These are phyloP conservation scores for Jacaranda copaia DNA, from an alignment of 257 asterid genomes.

Conservation along the genomic window DNA sequence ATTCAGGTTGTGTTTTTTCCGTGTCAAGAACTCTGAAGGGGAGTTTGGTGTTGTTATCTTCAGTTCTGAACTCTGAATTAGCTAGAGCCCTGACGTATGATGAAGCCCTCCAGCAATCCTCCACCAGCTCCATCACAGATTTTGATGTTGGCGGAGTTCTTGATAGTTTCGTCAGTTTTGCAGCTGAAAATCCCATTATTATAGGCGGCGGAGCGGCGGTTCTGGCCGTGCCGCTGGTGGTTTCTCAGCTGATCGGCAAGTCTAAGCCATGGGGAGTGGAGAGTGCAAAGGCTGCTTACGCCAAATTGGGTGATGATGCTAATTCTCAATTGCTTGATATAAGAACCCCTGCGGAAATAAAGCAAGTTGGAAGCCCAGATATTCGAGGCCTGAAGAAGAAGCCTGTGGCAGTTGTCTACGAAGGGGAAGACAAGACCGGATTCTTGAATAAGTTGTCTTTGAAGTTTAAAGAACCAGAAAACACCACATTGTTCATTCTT, in stretches of 20 bases:
- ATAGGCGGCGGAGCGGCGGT: slow-evolving; percentile 31
- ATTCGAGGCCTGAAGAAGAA: not conserved
- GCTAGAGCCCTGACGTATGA: slow-evolving; percentile 59
- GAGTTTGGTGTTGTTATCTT: slow-evolving; percentile 52
- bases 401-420: not conserved
- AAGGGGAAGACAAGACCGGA: not conserved
- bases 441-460: slow-evolving; percentile 3
- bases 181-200: not conserved
- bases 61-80: slow-evolving; percentile 44
- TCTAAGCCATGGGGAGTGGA: slow-evolving; percentile 69
- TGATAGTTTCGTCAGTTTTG: slow-evolving; percentile 50
- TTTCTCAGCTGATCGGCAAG: slow-evolving; percentile 55
- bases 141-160: slow-evolving; percentile 52
- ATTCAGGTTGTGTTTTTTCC: not conserved
- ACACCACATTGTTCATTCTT: not conserved
- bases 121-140: slow-evolving; percentile 31
- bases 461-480: slow-evolving; percentile 8
- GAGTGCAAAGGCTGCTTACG: slow-evolving; percentile 63
- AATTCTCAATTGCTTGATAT: slow-evolving; percentile 66
- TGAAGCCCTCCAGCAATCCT: slow-evolving; percentile 30
- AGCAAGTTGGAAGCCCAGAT: not conserved
- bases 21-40: slow-evolving; percentile 46
- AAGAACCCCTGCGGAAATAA: slow-evolving; percentile 44
- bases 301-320: slow-evolving; percentile 57
- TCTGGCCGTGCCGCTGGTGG: slow-evolving; percentile 57